Conservation (phyloP, 2,329 filamentous ascomycete genomes). For the Aspergillus versicolor region DNA sequence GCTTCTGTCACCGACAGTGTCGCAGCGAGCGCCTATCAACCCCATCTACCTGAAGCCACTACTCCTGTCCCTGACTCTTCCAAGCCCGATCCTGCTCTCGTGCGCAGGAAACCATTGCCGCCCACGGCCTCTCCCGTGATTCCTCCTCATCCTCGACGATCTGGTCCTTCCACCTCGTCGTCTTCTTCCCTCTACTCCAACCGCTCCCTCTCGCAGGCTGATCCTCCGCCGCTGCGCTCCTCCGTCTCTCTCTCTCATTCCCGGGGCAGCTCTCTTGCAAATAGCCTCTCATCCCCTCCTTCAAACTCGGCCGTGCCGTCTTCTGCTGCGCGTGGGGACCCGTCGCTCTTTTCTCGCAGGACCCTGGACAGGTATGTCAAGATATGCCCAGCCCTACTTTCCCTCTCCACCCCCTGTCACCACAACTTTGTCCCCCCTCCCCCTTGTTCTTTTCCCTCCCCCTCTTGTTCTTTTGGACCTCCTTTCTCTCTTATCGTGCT, state of each 20-base stretch:
- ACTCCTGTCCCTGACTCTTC: conserved; percentile 30
- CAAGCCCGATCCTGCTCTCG: conserved; percentile 40
- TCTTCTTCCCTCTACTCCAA: conserved; percentile 24
- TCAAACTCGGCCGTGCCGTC: conserved; percentile 20
- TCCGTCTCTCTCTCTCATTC: conserved; percentile 4
- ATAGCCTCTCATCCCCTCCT: conserved; percentile 1
- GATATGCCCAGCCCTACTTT: conserved; percentile 10
- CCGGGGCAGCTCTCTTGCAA: conserved; percentile 4
- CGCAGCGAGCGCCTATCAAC: conserved; percentile 18
- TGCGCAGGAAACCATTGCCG: conserved; percentile 57
- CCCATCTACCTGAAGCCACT: conserved; percentile 13
- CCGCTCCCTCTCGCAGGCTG: conserved; percentile 21
- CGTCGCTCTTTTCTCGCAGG: conserved; percentile 33
- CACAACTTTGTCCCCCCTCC: neutral
- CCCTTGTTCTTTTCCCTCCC: conserved; percentile 5
- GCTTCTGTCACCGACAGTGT: conserved; percentile 6
- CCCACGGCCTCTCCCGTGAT: conserved; percentile 48
- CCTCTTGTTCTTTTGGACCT: conserved; percentile 4
- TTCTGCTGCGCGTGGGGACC: conserved; percentile 26
- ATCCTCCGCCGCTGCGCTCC: conserved; percentile 7
- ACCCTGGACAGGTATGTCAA: conserved; percentile 42
- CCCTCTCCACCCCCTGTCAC: conserved; percentile 9
- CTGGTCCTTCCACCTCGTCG: conserved; percentile 23
- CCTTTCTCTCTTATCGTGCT: conserved; percentile 2
- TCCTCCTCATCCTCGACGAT: conserved; percentile 13